Evolutionary conservation across 1,284 basidiomycete genomes (phyloP).

Genomic region (Phenoliferia sp.): DNA sequence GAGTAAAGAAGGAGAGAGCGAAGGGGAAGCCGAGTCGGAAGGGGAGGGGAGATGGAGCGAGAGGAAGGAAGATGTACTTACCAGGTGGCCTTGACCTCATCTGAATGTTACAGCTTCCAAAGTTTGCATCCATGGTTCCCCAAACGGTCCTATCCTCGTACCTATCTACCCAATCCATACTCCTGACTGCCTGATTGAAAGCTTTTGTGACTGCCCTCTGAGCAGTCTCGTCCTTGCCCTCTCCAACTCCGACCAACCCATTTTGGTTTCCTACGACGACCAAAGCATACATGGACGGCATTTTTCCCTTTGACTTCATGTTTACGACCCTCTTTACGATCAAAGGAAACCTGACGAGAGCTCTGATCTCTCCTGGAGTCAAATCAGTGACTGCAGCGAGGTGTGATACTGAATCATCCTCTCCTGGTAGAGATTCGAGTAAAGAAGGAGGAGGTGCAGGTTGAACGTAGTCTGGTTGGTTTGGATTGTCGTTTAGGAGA

Average conservation of each 20-base stretch:
- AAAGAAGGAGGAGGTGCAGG: slow-evolving; percentile 8
- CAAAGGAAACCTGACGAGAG: slow-evolving; percentile 35
- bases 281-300: slow-evolving; percentile 60
- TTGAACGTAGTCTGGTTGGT: slow-evolving; percentile 22
- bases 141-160: slow-evolving; percentile 88
- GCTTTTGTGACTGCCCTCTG: slow-evolving; percentile 60
- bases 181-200: slow-evolving; percentile 67
- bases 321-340: slow-evolving; percentile 56
- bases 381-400: slow-evolving; percentile 27
- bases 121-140: slow-evolving; percentile 68
- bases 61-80: slow-evolving; percentile 21
- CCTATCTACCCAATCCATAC: slow-evolving; percentile 83
- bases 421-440: slow-evolving; percentile 17
- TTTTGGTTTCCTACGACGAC: slow-evolving; percentile 75
- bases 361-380: slow-evolving; percentile 24
- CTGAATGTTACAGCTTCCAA: slow-evolving; percentile 76
- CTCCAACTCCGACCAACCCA: slow-evolving; percentile 84
- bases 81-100: slow-evolving; percentile 72
- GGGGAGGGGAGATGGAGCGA: neutral
- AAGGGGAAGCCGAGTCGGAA: too few relatives aligned
- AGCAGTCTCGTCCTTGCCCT: slow-evolving; percentile 68
- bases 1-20: neutral
- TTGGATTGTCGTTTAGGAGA: slow-evolving; percentile 34
- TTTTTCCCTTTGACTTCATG: slow-evolving; percentile 83
- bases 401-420: slow-evolving; percentile 29